Evolutionary conservation across 768 basidiomycete genomes (phyloP).

Genomic region (Termitomyces sp.): DNA sequence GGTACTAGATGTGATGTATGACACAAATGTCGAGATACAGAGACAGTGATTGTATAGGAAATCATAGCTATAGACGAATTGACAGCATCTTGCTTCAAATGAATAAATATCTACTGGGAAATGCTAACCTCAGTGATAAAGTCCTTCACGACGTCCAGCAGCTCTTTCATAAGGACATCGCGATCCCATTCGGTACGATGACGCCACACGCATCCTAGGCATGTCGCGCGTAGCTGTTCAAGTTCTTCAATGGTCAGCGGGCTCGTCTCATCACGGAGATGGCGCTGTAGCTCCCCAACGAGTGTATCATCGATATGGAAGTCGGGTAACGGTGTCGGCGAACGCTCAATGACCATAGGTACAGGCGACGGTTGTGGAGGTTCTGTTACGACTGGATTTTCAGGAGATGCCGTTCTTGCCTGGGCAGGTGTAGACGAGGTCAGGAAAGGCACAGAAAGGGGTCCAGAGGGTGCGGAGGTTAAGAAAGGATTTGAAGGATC

Average conservation of each 20-base stretch:
- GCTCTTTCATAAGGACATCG: slow-evolving; percentile 51
- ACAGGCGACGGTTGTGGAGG: slow-evolving; percentile 16
- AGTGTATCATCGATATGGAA: slow-evolving; percentile 58
- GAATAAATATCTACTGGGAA: slow-evolving; percentile 4
- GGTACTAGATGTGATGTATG: background rate
- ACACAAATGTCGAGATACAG: background rate
- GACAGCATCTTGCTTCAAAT: background rate
- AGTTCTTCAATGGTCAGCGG: slow-evolving; percentile 79
- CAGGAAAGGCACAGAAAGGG: slow-evolving; percentile 6
- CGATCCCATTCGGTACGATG: slow-evolving; percentile 83
- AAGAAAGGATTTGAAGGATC: slow-evolving; percentile 18
- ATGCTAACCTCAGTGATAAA: slow-evolving; percentile 60
- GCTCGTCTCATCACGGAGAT: slow-evolving; percentile 49
- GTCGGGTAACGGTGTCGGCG: slow-evolving; percentile 70
- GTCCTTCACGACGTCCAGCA: slow-evolving; percentile 48
- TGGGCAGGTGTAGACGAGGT: slow-evolving; percentile 15
- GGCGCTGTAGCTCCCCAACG: slow-evolving; percentile 41
- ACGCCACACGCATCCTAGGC: slow-evolving; percentile 78
- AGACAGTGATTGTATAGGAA: background rate
- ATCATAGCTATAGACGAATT: background rate
- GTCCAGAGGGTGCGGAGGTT: slow-evolving; percentile 3
- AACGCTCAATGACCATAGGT: slow-evolving; percentile 50
- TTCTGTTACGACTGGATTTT: slow-evolving; percentile 5
- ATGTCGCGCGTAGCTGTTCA: slow-evolving; percentile 87
- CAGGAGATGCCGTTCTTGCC: slow-evolving; percentile 15